Percentiles rank a stretch among this genome's conserved stretches.
Evolutionary conservation across 1,284 basidiomycete genomes (phyloP).

Genomic region (Hymenochaete sp.): DNA sequence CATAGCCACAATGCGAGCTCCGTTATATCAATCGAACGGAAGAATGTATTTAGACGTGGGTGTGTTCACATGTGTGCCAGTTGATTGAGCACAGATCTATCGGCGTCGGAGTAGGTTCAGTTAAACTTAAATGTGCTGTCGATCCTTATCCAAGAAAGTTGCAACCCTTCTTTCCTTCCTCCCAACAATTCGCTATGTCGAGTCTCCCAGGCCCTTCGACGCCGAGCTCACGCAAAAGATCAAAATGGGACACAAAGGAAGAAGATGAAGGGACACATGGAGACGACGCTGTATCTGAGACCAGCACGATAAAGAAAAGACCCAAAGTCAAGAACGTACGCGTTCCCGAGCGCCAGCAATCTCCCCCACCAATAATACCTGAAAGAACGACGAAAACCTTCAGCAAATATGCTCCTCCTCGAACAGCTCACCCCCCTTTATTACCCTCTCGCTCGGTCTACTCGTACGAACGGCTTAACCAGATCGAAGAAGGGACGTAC

Average conservation of each 20-base stretch:
- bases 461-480: slow-evolving; percentile 88
- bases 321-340: slow-evolving; percentile 24
- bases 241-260: slow-evolving; percentile 59
- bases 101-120: not conserved
- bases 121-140: no score
- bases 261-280: no score
- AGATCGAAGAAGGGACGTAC: slow-evolving; percentile 99
- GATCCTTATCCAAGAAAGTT: no score
- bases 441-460: slow-evolving; percentile 84
- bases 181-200: slow-evolving; percentile 10
- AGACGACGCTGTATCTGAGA: slow-evolving; percentile 25
- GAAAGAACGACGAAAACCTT: slow-evolving; percentile 25
- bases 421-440: slow-evolving; percentile 69
- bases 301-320: slow-evolving; percentile 39
- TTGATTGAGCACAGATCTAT: not conserved
- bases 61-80: no score
- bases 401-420: slow-evolving; percentile 65
- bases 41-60: no score
- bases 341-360: slow-evolving; percentile 19
- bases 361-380: slow-evolving; percentile 13
- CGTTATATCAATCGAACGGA: no score
- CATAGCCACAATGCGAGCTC: no score
- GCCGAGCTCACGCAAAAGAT: slow-evolving; percentile 52
- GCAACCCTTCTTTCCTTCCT: no score
- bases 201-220: slow-evolving; percentile 28